Base-by-base conservation (phyloP, 208 protist genomes). In the Acanthamoeba sp. region DNA sequence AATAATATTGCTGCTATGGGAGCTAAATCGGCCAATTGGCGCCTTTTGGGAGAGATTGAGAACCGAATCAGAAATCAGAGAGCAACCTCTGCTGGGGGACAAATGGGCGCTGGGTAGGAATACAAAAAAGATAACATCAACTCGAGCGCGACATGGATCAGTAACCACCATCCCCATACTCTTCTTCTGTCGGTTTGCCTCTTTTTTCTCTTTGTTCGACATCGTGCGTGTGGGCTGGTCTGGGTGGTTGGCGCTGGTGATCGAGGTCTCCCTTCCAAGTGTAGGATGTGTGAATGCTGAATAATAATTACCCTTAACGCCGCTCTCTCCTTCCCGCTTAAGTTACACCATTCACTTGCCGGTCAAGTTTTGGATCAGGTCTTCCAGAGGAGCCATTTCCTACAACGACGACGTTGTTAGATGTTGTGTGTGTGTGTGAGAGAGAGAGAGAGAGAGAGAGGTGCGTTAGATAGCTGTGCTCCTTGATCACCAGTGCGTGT, bases 321-420 rank as follows among this genome's bases (percentile, higher is more conserved):
- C 57, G 24, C 57, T 24, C 2, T 24, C 5, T 62, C 20, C 55
- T 27, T 62, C 29, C 29, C 32, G 7, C 62, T 36, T 38, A 34
- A 9, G 16, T 2, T 71, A 71, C 62, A 71, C 62, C 62, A 38
- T 34, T 48, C 50, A 82, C 71, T 82, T 82, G 71, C 93, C 91
- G 4, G 94, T 96, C 42, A 96, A 87, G 38, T 92, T 95, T 24
- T 95, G 85, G 34, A 98, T 98, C 24, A 98, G 93, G 55, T 98
- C 96, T 80, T 97, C 80, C 38, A 97, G 45, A 78, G 97, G 97
- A n/a, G 93, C 95, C n/a, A 98, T 94, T 84, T 98, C 97, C 78
- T 98, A 22, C 5, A 55, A 20, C 16, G 32, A 76, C 45, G 71
- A 48, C 16, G 32, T 22, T 38, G 69, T 5, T 5, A 48, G 22